phyloP scores from a whole-genome alignment of 2,329 filamentous ascomycete species.

The Didymella exigua region DNA sequence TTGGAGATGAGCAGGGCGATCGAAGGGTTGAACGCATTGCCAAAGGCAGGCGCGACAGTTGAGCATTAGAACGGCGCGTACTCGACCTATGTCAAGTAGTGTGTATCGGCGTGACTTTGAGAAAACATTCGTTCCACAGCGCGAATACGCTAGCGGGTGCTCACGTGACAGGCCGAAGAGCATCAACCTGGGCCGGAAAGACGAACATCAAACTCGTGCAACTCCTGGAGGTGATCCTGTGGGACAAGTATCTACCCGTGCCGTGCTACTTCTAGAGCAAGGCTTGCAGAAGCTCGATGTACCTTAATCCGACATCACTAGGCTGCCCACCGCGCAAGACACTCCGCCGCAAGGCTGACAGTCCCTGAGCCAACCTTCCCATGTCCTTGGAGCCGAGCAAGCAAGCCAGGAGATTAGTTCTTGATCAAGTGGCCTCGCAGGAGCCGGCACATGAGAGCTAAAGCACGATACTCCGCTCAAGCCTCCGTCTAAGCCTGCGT shows the following conservation, averaged over 20 bases:
- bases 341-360: slow-evolving; percentile 20
- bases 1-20: slow-evolving; percentile 32
- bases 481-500: slow-evolving; percentile 6
- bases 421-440: slow-evolving; percentile 12
- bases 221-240: slow-evolving; percentile 1
- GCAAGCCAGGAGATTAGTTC: slow-evolving; percentile 12
- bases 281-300: slow-evolving; percentile 27
- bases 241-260: slow-evolving; percentile 13
- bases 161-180: slow-evolving; percentile 7
- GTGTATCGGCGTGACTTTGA: slow-evolving; percentile 4
- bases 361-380: slow-evolving; percentile 4
- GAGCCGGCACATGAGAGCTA: slow-evolving; percentile 15
- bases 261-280: slow-evolving; percentile 21
- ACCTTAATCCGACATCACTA: slow-evolving; percentile 32
- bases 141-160: slow-evolving; percentile 17
- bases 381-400: slow-evolving; percentile 8
- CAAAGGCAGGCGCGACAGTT: slow-evolving; percentile 53
- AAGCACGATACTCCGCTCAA: slow-evolving; percentile 10
- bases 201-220: slow-evolving; percentile 3
- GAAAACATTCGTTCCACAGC: slow-evolving; percentile 25
- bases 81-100: slow-evolving; percentile 9
- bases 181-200: not conserved
- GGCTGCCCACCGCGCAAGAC: slow-evolving; percentile 1
- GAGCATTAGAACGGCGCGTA: slow-evolving; percentile 46
- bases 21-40: slow-evolving; percentile 52